A percentile compares a stretch with the other conserved stretches of the same genome.
phyloP scores from a whole-genome alignment of 2,329 filamentous ascomycete genomes.

The Ascochyta viciae-villosae region DNA sequence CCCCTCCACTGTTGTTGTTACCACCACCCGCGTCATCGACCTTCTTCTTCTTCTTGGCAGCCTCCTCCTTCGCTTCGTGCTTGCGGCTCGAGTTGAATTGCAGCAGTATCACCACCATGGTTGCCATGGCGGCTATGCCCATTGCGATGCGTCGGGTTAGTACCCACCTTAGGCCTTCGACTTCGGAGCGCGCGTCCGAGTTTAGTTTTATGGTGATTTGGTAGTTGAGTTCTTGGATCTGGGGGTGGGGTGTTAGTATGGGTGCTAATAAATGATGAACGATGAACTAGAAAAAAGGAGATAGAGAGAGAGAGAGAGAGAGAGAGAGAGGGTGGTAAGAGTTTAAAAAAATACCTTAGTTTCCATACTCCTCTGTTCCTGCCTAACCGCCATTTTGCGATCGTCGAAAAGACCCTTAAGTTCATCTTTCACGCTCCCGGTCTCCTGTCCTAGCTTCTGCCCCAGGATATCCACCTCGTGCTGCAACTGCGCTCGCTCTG shows the following conservation, averaged over 20 bases:
- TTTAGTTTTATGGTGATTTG: slow-evolving; percentile 91
- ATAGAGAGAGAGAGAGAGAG: too few relatives aligned
- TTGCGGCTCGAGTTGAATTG: slow-evolving; percentile 18
- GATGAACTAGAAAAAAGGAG: too few relatives aligned
- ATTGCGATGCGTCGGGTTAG: slow-evolving; percentile 69
- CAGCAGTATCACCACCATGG: slow-evolving; percentile 14
- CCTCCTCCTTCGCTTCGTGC: slow-evolving; percentile 49
- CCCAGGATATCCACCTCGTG: slow-evolving; percentile 94
- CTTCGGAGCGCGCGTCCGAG: slow-evolving; percentile 88
- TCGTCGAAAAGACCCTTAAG: slow-evolving; percentile 97
- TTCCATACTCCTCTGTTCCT: slow-evolving; percentile 86
- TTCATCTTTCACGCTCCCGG: slow-evolving; percentile 82
- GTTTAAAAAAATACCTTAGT: slow-evolving; percentile 64
- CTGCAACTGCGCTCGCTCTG: slow-evolving; percentile 84
- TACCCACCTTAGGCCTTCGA: slow-evolving; percentile 91
- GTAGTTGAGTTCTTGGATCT: slow-evolving; percentile 95
- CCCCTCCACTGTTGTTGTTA: too few relatives aligned
- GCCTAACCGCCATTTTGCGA: slow-evolving; percentile 87
- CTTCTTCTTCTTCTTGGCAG: slow-evolving; percentile 46
- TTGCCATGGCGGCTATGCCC: slow-evolving; percentile 44
- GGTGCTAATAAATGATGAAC: too few relatives aligned
- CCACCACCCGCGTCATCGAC: slow-evolving; percentile 28
- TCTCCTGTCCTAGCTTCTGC: slow-evolving; percentile 84
- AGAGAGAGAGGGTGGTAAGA: too few relatives aligned
- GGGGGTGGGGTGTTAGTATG: not conserved